Evolutionary conservation across 2,329 filamentous ascomycete genomes (phyloP), one percentile per base, ranked within the genome.

Genomic region (Aspergillus candidus): DNA sequence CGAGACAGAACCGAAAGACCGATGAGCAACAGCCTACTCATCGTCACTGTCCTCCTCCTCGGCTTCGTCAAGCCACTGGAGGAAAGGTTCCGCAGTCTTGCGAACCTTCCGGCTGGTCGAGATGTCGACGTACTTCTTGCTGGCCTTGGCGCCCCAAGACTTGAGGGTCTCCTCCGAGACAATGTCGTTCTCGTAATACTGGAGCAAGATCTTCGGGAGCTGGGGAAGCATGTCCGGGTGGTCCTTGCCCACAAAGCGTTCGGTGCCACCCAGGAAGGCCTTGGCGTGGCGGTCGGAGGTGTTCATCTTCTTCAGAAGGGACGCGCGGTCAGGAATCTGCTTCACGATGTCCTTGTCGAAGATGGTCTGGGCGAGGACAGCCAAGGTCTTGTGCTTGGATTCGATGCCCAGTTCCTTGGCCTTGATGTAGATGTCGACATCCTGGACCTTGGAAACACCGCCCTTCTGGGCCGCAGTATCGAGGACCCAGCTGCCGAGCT

Each of bases 101-200:
- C 90, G 88, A 51, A 97, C 89, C 78, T 94, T 94, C 78, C 89
- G 91, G 73, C 88, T 94, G 49, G 83, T 90, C 48, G 83, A 66
- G 49, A 94, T 71, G 66, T 97, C 91, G 57, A 94, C 87, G 67
- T 97, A 97, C 76, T 96, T 96, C 84, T 94, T 96, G 80, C 88
- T 95, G 47, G 91, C 89, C 78, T 93, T 95, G 64, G 80, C 78
- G 54, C 90, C 91, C 91, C 93, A 98, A 57, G 84, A 84, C 70
- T 84, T 86, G 64, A 94, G 81, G 12, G 89, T 80, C 52, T 95
- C 90, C 74, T 98, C 93, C 40, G 78, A 82, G 59, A 95, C 74
- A 43, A 98, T 78, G 56, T 98, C 93, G 60, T 88, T 78, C 71
- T 96, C 81, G 71, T 97, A 98, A 72, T 91, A 86, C 60, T 86